These are phyloP conservation scores for Colletotrichum lentis DNA, from an alignment of 2,329 filamentous ascomycete genomes.

Conservation along the genomic window DNA sequence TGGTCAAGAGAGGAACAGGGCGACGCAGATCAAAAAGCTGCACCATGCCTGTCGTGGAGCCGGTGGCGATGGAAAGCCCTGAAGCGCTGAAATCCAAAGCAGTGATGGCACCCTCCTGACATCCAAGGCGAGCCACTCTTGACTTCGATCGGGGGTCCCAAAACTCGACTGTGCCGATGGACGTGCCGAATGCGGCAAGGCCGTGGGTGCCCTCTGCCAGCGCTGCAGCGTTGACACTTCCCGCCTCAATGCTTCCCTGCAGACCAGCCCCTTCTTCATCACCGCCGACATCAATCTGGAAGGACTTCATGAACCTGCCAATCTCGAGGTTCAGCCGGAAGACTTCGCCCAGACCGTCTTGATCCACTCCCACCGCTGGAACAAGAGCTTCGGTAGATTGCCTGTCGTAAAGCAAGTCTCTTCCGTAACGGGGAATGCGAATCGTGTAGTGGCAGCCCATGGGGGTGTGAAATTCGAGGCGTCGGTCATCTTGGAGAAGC, in stretches of 20 bases:
- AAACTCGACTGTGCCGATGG: constrained; percentile 93
- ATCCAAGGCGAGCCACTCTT: constrained; percentile 78
- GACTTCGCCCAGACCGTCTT: constrained; percentile 87
- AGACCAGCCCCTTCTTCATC: constrained; percentile 78
- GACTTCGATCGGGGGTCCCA: constrained; percentile 91
- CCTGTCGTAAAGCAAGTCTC: constrained; percentile 86
- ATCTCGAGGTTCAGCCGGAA: constrained; percentile 91
- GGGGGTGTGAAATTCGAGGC: constrained; percentile 91
- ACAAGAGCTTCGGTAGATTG: constrained; percentile 85
- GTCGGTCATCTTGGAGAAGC: constrained; percentile 90
- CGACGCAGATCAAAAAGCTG: constrained; percentile 93
- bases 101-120: constrained; percentile 77
- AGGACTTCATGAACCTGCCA: constrained; percentile 93
- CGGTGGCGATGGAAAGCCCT: constrained; percentile 84
- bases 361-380: constrained; percentile 85
- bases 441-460: constrained; percentile 87
- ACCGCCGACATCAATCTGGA: constrained; percentile 87
- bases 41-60: constrained; percentile 86
- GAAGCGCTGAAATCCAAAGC: constrained; percentile 86
- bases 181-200: constrained; percentile 90
- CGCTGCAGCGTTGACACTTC: constrained; percentile 85
- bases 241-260: constrained; percentile 85
- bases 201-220: constrained; percentile 91
- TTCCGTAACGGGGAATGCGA: constrained; percentile 90
- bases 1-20: constrained; percentile 83